These are phyloP conservation scores for Neohortaea acidophila DNA, from an alignment of 495 filamentous ascomycete genomes.

Conservation along the genomic window DNA sequence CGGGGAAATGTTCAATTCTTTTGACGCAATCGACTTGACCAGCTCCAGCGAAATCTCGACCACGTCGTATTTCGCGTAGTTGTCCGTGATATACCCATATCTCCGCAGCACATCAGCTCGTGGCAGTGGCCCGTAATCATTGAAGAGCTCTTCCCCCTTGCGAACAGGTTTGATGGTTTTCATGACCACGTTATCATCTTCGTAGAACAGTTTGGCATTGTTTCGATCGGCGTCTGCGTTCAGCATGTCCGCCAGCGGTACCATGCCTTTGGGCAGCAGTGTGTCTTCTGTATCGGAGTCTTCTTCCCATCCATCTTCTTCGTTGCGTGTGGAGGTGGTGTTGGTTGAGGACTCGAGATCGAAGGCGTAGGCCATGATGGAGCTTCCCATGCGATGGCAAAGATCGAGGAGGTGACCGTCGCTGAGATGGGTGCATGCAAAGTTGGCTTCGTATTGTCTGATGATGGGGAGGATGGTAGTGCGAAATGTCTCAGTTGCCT, in stretches of 20 bases:
- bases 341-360: slow-evolving; percentile 44
- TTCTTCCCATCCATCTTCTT: slow-evolving; percentile 42
- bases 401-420: slow-evolving; percentile 33
- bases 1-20: slow-evolving; percentile 29
- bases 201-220: slow-evolving; percentile 55
- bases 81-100: slow-evolving; percentile 74
- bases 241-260: slow-evolving; percentile 81
- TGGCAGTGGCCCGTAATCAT: slow-evolving; percentile 78
- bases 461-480: slow-evolving; percentile 49
- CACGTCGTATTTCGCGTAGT: slow-evolving; percentile 66
- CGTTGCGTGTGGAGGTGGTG: slow-evolving; percentile 38
- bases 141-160: slow-evolving; percentile 68
- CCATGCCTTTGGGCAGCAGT: slow-evolving; percentile 60
- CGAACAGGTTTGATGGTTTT: slow-evolving; percentile 48
- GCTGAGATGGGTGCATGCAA: slow-evolving; percentile 35
- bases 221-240: slow-evolving; percentile 84
- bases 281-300: slow-evolving; percentile 50
- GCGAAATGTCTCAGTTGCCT: slow-evolving; percentile 54
- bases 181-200: slow-evolving; percentile 47
- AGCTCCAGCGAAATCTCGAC: slow-evolving; percentile 51
- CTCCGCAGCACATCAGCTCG: slow-evolving; percentile 68
- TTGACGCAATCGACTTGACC: slow-evolving; percentile 38
- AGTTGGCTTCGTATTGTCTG: slow-evolving; percentile 28
- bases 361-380: slow-evolving; percentile 92
- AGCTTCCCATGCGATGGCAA: slow-evolving; percentile 64